Base-by-base conservation (phyloP, 2,329 filamentous ascomycete genomes). In the Lachnellula subtilissima region DNA sequence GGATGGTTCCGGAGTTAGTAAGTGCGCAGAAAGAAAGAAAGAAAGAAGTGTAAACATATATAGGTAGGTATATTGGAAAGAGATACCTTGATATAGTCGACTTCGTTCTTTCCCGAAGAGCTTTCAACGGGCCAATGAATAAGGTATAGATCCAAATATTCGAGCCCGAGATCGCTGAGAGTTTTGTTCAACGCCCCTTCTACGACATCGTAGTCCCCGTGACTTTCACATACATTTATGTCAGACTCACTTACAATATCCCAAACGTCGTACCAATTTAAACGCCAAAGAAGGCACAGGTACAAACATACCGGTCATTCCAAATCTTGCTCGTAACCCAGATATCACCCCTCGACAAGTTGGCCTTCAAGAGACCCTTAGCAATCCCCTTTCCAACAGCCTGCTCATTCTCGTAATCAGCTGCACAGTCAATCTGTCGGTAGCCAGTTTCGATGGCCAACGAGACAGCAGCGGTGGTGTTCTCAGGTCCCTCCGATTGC, bases 41-140 rank as follows among this genome's bases (percentile, higher is more conserved):
- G 37, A n/a, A n/a, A 12, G 36, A n/a, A n/a, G 5, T 7, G 37
- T 39, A n/a, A 39, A 9, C 3, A 81, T 76, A 11, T 2, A 3
- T 32, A 11, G 28, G 28, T 32, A 11, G 28, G 28, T 32, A 11
- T 11, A 11, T 11, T 32, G 28, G 28, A 9, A 32, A 32, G 28
- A 32, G 60, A 84, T 80, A 88, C 55, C 22, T 54, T 19, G 7
- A 58, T 37, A 47, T 54, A 54, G 7, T 56, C 54, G 5, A 52
- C 5, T 17, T 52, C 11, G 5, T 6, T 45, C 7, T 23, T 28
- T 48, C 76, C 72, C 2, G 83, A 81, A 61, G 82, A 78, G 51
- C 79, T 83, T 35, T 79, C 83, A 56, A 77, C 80, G 11, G 86
- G 87, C 85, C 85, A 90, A 72, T 89, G 85, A 73, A 88, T 86